Evolutionary conservation across 2,329 filamentous ascomycete genomes (phyloP), one percentile per base, ranked within the genome.

Genomic region (Aspergillus sojae): DNA sequence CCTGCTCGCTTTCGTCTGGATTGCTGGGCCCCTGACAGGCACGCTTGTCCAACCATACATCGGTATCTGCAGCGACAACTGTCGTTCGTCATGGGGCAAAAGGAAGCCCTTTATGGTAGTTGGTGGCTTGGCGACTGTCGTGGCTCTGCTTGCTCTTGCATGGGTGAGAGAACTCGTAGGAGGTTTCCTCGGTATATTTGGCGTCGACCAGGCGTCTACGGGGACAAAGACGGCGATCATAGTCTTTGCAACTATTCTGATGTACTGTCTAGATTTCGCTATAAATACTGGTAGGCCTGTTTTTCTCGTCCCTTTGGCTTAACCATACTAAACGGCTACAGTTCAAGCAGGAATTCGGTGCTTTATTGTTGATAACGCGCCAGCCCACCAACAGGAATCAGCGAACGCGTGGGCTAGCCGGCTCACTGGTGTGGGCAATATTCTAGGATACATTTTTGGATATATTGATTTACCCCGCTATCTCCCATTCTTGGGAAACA

Each of bases 361-460:
- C 28, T 96, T 96, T 75, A 96, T 98, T 60, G 91, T 97, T 28
- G 94, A 98, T 74, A 94, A 93, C 72, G 91, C 92, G 0, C 95
- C 95, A 0, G 88, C 92, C 1, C 94, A 97, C 73, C 94, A 98
- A 76, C 94, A 98, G 80, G 94, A 97, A 78, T 85, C 90, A 43
- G 94, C 94, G 60, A 98, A 98, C 79, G 90, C 94, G 46, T 97
- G 96, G 94, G 93, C 94, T 23, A 94, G 92, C 72, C 88, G 94
- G 58, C 86, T 94, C 62, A 91, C 89, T 12, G 94, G 94, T 28
- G 81, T 96, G 53, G 95, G 94, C 36, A 97, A 97, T 75, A 97
- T 98, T 60, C 78, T 94, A 36, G 94, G 94, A 43, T 98, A 95
- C 75, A 83, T 96, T 26, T 93, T 92, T 60, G 94, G 94, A 43